A percentile compares a stretch with the other conserved stretches of the same genome.
Evolutionary conservation across 192 early-diverging fungal species (phyloP).

Genomic region (Geranomyces michiganensis): DNA sequence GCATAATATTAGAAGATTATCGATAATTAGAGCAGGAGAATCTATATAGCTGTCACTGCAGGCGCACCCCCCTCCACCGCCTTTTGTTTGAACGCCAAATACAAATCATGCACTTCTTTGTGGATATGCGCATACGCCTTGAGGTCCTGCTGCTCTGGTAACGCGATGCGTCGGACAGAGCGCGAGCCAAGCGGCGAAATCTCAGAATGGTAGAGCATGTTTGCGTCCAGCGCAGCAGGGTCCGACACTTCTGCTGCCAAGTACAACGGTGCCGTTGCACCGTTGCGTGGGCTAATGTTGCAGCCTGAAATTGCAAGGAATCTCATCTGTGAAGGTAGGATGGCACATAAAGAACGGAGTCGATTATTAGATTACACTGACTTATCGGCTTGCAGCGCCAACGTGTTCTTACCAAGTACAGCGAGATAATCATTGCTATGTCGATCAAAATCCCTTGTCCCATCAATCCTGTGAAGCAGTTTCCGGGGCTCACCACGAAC

Average conservation of each 20-base stretch:
- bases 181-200: conserved; percentile 21
- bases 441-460: conserved; percentile 26
- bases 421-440: conserved; percentile 25
- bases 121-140: background rate
- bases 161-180: conserved; percentile 9
- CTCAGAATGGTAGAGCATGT: conserved; percentile 33
- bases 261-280: conserved; percentile 41
- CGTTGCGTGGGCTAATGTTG: conserved; percentile 46
- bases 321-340: conserved; percentile 45
- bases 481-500: conserved; percentile 50
- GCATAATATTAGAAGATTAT: too few relatives aligned
- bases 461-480: conserved; percentile 35
- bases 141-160: background rate
- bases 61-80: background rate
- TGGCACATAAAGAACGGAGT: too few relatives aligned
- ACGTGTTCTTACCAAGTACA: conserved; percentile 25
- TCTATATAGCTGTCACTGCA: too few relatives aligned
- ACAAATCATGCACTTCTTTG: background rate
- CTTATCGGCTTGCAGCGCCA: background rate
- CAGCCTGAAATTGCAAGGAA: conserved; percentile 42
- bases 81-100: background rate
- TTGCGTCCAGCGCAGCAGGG: conserved; percentile 23
- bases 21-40: too few relatives aligned
- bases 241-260: conserved; percentile 28
- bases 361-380: background rate